A percentile compares a stretch with the other conserved stretches of the same genome.
These are phyloP conservation scores for Pyronema domesticum DNA, from an alignment of 495 filamentous ascomycete genomes.

Conservation along the genomic window DNA sequence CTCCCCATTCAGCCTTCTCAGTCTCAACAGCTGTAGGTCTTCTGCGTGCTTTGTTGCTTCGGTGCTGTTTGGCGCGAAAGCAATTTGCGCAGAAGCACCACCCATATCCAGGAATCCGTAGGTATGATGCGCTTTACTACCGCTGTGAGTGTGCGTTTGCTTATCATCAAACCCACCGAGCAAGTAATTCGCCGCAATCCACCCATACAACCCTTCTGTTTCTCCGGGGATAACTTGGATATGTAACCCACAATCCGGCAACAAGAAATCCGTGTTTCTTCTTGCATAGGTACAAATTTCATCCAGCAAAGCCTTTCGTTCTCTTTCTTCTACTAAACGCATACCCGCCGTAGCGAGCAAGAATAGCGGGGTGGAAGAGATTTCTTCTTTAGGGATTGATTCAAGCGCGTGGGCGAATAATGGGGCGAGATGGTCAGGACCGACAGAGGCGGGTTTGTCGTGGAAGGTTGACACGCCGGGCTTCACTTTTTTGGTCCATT, in stretches of 20 bases:
- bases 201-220: conserved; percentile 94
- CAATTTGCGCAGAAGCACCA: conserved; percentile 90
- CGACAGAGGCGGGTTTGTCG: conserved; percentile 54
- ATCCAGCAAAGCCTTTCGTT: conserved; percentile 52
- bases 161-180: conserved; percentile 84
- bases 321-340: conserved; percentile 59
- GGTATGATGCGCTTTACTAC: conserved; percentile 80
- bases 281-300: conserved; percentile 74
- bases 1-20: conserved; percentile 64
- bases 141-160: conserved; percentile 48
- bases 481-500: conserved; percentile 84
- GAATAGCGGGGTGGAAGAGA: conserved; percentile 77
- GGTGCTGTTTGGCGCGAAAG: conserved; percentile 86
- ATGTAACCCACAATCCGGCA: conserved; percentile 79
- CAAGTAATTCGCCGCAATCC: conserved; percentile 95
- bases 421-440: conserved; percentile 57
- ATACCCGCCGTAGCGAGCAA: conserved; percentile 94
- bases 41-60: conserved; percentile 80
- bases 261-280: conserved; percentile 57
- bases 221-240: conserved; percentile 95
- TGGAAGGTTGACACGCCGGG: conserved; percentile 88
- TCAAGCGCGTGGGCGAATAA: conserved; percentile 69
- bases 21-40: conserved; percentile 66
- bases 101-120: conserved; percentile 99
- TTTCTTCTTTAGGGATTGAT: conserved; percentile 60